Conservation (phyloP, 2,329 filamentous ascomycete species). For the Aspergillus bombycis region DNA sequence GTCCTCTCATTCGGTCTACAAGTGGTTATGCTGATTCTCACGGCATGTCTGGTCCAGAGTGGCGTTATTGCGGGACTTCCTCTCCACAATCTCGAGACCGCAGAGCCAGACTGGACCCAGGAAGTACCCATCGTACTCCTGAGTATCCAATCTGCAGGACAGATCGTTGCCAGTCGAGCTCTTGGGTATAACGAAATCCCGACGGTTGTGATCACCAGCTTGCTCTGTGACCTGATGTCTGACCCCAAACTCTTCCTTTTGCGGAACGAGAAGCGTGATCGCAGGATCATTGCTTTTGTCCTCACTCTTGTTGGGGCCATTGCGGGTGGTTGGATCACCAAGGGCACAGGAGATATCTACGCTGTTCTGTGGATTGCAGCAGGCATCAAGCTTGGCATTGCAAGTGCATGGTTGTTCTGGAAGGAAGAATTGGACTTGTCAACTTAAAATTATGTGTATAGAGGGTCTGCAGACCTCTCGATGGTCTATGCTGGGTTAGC, state of each 20-base stretch:
- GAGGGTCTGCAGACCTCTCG: neutral
- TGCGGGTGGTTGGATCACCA: constrained; percentile 33
- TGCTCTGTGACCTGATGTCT: constrained; percentile 35
- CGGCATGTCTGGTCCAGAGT: constrained; percentile 30
- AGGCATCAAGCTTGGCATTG: constrained; percentile 27
- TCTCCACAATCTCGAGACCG: neutral
- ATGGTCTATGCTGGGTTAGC: neutral
- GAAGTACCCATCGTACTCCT: constrained; percentile 35
- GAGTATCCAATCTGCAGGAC: constrained; percentile 35
- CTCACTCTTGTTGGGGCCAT: constrained; percentile 32
- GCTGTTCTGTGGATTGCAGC: constrained; percentile 29
- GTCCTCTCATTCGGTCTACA: constrained; percentile 35
- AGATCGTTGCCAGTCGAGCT: constrained; percentile 33
- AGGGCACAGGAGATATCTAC: constrained; percentile 26
- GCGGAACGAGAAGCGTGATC: constrained; percentile 32
- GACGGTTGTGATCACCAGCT: constrained; percentile 38
- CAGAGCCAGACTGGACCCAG: constrained; percentile 24
- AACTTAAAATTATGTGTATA: neutral
- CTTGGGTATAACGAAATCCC: constrained; percentile 36
- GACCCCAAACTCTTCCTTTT: constrained; percentile 32
- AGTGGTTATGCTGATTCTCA: constrained; percentile 29
- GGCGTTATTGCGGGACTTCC: constrained; percentile 26
- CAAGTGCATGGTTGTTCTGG: constrained; percentile 27
- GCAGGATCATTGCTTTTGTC: constrained; percentile 30
- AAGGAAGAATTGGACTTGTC: neutral